A percentile compares a stretch with the other conserved stretches of the same genome.
These are phyloP conservation scores for Coprinopsis cinerea DNA, from an alignment of 768 basidiomycete genomes.

Conservation along the genomic window DNA sequence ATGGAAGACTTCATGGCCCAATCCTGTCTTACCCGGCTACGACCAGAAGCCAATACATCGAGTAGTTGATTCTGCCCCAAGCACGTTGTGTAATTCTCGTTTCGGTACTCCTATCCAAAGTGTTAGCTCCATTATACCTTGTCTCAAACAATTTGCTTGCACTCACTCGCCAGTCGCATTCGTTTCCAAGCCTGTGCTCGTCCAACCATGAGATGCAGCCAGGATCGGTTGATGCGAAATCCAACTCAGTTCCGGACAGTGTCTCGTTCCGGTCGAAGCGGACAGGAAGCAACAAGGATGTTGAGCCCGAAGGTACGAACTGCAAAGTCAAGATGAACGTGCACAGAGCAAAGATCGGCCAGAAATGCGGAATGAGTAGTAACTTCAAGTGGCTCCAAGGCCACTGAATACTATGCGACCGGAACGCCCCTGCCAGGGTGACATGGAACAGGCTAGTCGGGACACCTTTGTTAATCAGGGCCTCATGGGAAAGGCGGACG, in stretches of 20 bases:
- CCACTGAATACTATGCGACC: conserved; percentile 14
- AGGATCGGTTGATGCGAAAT: not conserved
- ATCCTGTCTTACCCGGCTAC: not conserved
- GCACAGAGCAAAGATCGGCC: not conserved
- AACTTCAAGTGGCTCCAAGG: not conserved
- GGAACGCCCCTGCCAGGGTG: conserved; percentile 10
- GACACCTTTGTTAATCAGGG: conserved; percentile 3
- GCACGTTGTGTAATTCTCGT: not conserved
- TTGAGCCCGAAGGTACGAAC: not conserved
- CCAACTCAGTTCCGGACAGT: not conserved
- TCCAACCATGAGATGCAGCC: not conserved
- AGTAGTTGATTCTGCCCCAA: not conserved
- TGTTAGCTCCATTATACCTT: not conserved
- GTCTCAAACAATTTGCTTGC: not conserved
- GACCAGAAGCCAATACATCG: not conserved
- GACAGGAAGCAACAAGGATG: not conserved
- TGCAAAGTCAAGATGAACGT: not conserved
- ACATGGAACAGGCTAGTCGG: conserved; percentile 9
- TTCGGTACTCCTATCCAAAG: not conserved
- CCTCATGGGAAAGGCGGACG: conserved; percentile 15
- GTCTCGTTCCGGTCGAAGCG: not conserved
- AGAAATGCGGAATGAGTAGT: not conserved
- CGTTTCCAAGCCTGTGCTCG: not conserved
- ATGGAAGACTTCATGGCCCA: not conserved
- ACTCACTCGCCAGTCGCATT: not conserved